phyloP scores from a whole-genome alignment of 176 grass and related monocot species.

The Ampelocalamus luodianensis region DNA sequence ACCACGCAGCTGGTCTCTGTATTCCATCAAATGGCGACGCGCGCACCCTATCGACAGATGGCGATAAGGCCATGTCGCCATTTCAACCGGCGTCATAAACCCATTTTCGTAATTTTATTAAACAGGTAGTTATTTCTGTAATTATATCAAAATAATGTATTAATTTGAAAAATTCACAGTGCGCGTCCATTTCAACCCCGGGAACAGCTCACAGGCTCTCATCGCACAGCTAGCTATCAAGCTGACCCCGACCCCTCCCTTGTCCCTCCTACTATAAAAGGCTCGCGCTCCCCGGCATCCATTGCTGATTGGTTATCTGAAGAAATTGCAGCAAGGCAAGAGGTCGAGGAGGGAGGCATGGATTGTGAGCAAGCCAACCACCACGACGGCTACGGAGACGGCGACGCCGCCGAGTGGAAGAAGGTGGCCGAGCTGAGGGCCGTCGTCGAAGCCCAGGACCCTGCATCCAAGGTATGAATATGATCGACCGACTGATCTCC shows the following conservation, averaged over 20 bases:
- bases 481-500: background rate
- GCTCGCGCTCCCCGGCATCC: background rate
- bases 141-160: no score
- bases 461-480: slow-evolving; percentile 67
- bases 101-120: no score
- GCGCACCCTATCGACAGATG: no score
- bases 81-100: no score
- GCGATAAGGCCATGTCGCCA: no score
- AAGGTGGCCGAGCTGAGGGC: slow-evolving; percentile 64
- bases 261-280: background rate
- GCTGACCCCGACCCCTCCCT: background rate
- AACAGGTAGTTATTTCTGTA: no score
- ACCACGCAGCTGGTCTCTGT: no score
- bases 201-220: background rate
- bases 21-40: no score
- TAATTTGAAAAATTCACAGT: no score
- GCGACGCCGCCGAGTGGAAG: slow-evolving; percentile 55
- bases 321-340: background rate
- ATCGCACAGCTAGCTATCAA: background rate
- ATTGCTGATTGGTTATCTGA: background rate
- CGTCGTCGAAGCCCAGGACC: slow-evolving; percentile 65
- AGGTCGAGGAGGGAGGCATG: slow-evolving; percentile 19
- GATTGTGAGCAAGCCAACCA: background rate
- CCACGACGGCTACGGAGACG: background rate
- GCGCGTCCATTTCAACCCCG: background rate